These are phyloP conservation scores for Argentina anserina DNA, from an alignment of 306 rosid genomes.

Conservation along the genomic window DNA sequence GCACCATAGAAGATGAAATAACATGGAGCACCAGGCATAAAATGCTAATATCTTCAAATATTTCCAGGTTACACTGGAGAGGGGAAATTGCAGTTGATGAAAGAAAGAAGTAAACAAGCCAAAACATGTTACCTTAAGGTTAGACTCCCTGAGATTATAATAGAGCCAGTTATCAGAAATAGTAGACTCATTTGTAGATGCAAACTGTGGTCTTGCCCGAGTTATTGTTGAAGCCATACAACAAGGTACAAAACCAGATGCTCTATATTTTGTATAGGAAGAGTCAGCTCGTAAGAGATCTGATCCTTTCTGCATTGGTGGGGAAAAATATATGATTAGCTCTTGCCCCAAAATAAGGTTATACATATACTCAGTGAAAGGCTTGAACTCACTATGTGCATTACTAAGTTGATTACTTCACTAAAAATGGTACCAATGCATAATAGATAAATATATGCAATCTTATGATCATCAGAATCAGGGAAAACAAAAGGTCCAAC, in stretches of 20 bases:
- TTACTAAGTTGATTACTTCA: not conserved
- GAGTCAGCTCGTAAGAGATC: conserved; percentile 32
- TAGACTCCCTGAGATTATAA: conserved; percentile 70
- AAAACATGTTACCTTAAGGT: conserved; percentile 59
- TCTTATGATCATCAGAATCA: not conserved
- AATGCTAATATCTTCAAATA: not conserved
- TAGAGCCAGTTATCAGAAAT: conserved; percentile 93
- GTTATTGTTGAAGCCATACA: conserved; percentile 63
- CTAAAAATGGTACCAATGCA: not conserved
- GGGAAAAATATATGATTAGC: conserved; percentile 13
- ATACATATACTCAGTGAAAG: not conserved
- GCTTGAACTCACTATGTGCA: not conserved
- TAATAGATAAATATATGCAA: not conserved
- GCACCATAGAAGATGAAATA: not conserved
- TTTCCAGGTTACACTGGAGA: not conserved
- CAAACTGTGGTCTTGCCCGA: conserved; percentile 45
- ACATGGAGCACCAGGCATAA: not conserved
- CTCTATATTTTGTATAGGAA: conserved; percentile 28
- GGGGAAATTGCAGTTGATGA: not conserved
- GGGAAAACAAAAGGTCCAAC: not conserved
- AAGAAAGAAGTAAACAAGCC: not conserved
- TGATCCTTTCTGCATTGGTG: conserved; percentile 49
- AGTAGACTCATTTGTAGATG: conserved; percentile 65
- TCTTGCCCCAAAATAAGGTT: conserved; percentile 10
- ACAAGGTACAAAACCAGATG: conserved; percentile 34